Evolutionary conservation across 257 asterid species (phyloP), one percentile per base, ranked within the genome.

Genomic region (Penstemon barbatus): DNA sequence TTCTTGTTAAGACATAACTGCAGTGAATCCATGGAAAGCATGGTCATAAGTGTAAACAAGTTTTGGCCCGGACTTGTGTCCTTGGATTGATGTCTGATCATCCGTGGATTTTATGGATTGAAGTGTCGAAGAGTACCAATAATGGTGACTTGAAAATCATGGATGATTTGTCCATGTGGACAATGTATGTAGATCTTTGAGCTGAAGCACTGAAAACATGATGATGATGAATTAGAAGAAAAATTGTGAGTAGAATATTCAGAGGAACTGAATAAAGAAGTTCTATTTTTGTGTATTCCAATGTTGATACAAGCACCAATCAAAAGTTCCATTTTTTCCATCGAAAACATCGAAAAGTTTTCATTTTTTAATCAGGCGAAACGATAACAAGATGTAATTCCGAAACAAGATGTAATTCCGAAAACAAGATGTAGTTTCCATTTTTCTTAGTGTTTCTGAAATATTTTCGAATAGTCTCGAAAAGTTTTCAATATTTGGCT

Each of bases 11-110:
- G 77, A 66, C 72, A 78, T 0, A 0, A 53, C 10, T 0, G 72
- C 77, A 15, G 48, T 70, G 77, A 78, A 72, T 18, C 78, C 82
- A 39, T 77, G 78, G 57, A 77, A 73, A 12, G 78, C 81, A 4
- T 77, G 61, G 71, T 72, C 76, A 57, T 78, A 78, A 8, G 68
- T 78, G 71, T 78, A 74, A 56, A 78, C 15, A 37, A 74, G 60
- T 52, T 64, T 68, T 2, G 80, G 53, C 0, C 18, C 0, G 18
- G 18, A 15, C 18, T 15, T 15, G 18, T 15, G 18, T 15, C 15
- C 5, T 3, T 42, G 7, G 4, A 12, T 52, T 51, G 76, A 7
- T 0, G 9, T 13, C 38, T 57, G 71, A 25, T 4, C 6, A 25
- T 25, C 33, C 39, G 12, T 18, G 3, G 76, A 58, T 6, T 43